Base-by-base conservation (phyloP, 257 asterid genomes). In the Eustoma russellianum region DNA sequence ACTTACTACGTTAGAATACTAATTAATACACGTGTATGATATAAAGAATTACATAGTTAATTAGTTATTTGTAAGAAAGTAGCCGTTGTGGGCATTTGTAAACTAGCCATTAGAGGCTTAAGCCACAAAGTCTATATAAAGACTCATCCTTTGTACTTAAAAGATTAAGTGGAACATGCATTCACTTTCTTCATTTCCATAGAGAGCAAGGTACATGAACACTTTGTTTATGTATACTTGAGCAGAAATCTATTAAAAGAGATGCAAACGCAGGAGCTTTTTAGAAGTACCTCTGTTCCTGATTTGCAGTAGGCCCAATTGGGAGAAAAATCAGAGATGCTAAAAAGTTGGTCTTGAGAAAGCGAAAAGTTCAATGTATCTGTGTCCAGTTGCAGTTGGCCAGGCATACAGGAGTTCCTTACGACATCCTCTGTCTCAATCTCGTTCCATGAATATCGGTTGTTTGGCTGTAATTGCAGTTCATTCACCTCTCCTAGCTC, bases 261-360 rank as follows among this genome's bases (percentile, higher is more conserved):
- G 53, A 15, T 15, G 19, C 33, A 49, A 59, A 8, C 18, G 17
- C 16, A 19, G 14, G n/a, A n/a, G 18, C 17, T 13, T 19, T 41
- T 6, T n/a, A 2, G 1, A 64, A 38, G 52, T 77, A 88, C 97
- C 93, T 85, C 74, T 17, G 88, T 78, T 67, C 79, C 78, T 62
- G 61, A 65, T 52, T 67, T 78, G 49, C 93, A 73, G 72, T 70
- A 82, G 52, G 88, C 91, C 88, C 93, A 81, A 61, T 58, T 66
- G 7, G 96, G 96, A 30, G 79, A 79, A 72, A 83, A 79, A 52
- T 86, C 94, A 65, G 64, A 77, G 58, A 86, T 86, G 63, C 92
- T 86, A 62, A 83, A 83, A 52, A 79, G 91, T 77, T 86, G 96
- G 65, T 86, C 94, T 67, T 75, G 86, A 28, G 94, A 81, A 46